These are phyloP conservation scores for Naganishia kalamii DNA, from an alignment of 768 basidiomycete species.

Conservation along the genomic window DNA sequence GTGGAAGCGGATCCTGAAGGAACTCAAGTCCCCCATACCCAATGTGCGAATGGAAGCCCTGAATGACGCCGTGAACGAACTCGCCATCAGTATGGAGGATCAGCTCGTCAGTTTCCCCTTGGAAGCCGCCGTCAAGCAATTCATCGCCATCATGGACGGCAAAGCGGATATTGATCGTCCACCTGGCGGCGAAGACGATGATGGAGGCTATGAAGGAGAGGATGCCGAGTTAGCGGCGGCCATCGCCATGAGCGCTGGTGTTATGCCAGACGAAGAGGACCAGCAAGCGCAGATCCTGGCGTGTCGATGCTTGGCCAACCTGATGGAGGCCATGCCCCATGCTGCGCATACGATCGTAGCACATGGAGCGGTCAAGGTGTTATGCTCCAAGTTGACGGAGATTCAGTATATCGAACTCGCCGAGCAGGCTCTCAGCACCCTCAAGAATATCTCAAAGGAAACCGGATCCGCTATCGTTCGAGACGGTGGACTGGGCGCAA, in stretches of 20 bases:
- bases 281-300: conserved; percentile 89
- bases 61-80: conserved; percentile 87
- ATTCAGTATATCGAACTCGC: conserved; percentile 97
- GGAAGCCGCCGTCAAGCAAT: conserved; percentile 81
- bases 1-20: conserved; percentile 55
- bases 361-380: conserved; percentile 93
- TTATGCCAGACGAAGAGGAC: conserved; percentile 60
- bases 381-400: conserved; percentile 94
- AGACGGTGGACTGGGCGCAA: conserved; percentile 85
- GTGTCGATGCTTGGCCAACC: conserved; percentile 90
- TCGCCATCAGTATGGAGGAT: conserved; percentile 95
- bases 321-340: conserved; percentile 98
- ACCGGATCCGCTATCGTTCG: conserved; percentile 92
- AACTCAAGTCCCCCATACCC: conserved; percentile 64
- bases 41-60: conserved; percentile 67
- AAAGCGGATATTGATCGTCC: conserved; percentile 39
- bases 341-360: conserved; percentile 96
- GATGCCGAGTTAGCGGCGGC: conserved; percentile 53
- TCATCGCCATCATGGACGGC: conserved; percentile 77
- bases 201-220: conserved; percentile 54
- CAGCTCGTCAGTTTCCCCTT: conserved; percentile 93
- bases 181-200: conserved; percentile 32
- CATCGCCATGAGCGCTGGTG: conserved; percentile 63
- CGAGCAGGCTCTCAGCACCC: conserved; percentile 66
- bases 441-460: conserved; percentile 98